Percentiles rank a stretch among this genome's conserved stretches.
phyloP scores from a whole-genome alignment of 257 asterid genomes.

The Nicotiana knightiana region DNA sequence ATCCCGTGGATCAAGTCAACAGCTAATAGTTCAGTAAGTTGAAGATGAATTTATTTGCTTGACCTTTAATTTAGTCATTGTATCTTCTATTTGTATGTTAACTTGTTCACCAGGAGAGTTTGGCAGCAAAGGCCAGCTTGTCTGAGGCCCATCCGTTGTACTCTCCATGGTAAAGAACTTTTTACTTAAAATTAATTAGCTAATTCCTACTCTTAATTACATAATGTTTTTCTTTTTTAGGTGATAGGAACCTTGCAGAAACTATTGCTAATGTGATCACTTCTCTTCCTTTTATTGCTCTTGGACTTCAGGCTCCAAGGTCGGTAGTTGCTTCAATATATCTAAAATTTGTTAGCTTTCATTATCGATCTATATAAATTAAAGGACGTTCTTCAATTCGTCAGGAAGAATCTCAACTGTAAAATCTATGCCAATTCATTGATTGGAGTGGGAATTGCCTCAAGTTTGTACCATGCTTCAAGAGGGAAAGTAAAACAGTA shows the following conservation, averaged over 20 bases:
- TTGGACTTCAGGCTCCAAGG: conserved; percentile 84
- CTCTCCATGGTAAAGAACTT: conserved; percentile 43
- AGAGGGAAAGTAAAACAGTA: conserved; percentile 72
- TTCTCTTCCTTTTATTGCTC: conserved; percentile 80
- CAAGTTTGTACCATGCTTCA: conserved; percentile 73
- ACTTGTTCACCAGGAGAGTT: conserved; percentile 42
- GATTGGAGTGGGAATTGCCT: conserved; percentile 87
- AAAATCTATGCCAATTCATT: conserved; percentile 77
- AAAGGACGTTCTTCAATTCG: not conserved
- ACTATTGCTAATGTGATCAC: conserved; percentile 71
- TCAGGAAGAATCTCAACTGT: conserved; percentile 68
- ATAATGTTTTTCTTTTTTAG: conserved; percentile 22
- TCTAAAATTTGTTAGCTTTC: not conserved
- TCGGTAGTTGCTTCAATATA: not conserved
- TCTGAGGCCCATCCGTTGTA: conserved; percentile 65
- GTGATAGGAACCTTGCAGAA: conserved; percentile 61
- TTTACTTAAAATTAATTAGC: not conserved
- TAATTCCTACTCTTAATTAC: not conserved
- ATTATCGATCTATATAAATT: not conserved
- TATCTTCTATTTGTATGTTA: conserved; percentile 8
- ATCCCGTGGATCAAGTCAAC: conserved; percentile 35
- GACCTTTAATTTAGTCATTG: not conserved
- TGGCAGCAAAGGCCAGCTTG: conserved; percentile 82
- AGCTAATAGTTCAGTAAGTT: conserved; percentile 49
- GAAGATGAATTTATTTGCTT: conserved; percentile 1